Base-by-base conservation (phyloP, 768 basidiomycete genomes). In the Leccinum subtestaceum region DNA sequence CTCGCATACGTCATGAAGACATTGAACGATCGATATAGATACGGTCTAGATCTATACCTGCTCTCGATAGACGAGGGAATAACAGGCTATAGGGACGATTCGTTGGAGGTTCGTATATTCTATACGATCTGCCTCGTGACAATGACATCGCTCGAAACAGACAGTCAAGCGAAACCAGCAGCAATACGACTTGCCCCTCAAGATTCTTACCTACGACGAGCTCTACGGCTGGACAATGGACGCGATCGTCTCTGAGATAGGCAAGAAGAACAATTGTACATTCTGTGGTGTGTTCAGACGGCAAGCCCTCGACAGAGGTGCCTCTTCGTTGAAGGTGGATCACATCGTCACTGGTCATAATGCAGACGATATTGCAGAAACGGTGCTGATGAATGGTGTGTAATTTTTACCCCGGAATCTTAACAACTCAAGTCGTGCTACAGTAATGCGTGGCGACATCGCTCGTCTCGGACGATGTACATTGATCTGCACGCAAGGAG, bases 211-310 rank as follows among this genome's bases (percentile, higher is more conserved):
- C 2, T 99, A 99, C 63, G 87, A 93, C 61, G 95, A 98, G 67
- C 81, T 98, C 5, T 99, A 98, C 65, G 97, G 97, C 17, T 98
- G 97, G 96, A 98, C 96, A 2, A 99, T 99, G 96, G 97, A 99
- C 66, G 82, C 85, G 15, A 92, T 99, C 57, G 96, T 99, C 49
- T 81, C 87, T n/a, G 87, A 95, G 72, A 85, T 98, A 25, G 97
- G 97, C 32, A 86, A 85, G 77, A 97, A 97, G 81, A 98, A 97
- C 67, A 99, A 98, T 67, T 99, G 97, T 74, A 99, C 97, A 0
- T 99, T 98, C 75, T 99, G 97, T 67, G 97, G 97, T 19, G 97
- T 99, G 3, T 99, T 99, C 70, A 81, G 97, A 57, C 82, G 97
- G 48, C 97, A 98, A 71, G 97, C 97, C 1, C 82, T 99, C 25